A percentile compares a stretch with the other conserved stretches of the same genome.
Evolutionary conservation across 2,329 filamentous ascomycete genomes (phyloP).

Genomic region (Chaetomium sp.): DNA sequence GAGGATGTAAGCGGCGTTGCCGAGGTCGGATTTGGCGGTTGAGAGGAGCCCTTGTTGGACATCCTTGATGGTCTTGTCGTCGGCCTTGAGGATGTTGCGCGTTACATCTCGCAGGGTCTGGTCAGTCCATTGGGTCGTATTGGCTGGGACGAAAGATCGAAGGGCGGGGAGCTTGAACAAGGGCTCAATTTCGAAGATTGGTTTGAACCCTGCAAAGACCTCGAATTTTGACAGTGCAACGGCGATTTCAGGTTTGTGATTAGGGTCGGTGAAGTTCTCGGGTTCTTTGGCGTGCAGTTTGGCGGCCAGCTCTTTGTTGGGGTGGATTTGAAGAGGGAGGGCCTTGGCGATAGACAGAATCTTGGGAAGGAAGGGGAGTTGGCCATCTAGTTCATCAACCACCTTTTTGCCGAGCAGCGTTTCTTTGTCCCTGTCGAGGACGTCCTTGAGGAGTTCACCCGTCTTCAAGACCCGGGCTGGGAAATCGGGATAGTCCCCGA

Average conservation of each 20-base stretch:
- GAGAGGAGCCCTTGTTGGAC: conserved; percentile 55
- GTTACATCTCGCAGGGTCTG: conserved; percentile 60
- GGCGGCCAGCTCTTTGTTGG: conserved; percentile 66
- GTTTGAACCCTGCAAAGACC: conserved; percentile 75
- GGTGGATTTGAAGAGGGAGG: conserved; percentile 73
- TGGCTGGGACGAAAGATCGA: conserved; percentile 53
- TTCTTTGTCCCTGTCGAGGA: conserved; percentile 63
- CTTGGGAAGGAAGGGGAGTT: conserved; percentile 74
- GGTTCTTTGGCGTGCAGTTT: conserved; percentile 67
- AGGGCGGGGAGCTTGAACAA: conserved; percentile 59
- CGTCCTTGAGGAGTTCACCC: conserved; percentile 64
- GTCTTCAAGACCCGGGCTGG: conserved; percentile 65
- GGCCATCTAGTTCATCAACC: conserved; percentile 61
- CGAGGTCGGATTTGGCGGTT: conserved; percentile 52
- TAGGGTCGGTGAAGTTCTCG: conserved; percentile 67
- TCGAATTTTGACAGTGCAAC: conserved; percentile 72
- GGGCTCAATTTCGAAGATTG: conserved; percentile 59
- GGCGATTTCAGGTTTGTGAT: conserved; percentile 81
- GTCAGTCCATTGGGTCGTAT: conserved; percentile 53
- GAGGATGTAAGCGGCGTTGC: conserved; percentile 58
- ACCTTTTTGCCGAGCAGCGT: conserved; percentile 65
- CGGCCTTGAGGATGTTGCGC: conserved; percentile 56
- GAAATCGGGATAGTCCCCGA: conserved; percentile 73
- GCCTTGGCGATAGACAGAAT: conserved; percentile 76
- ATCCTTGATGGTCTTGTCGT: conserved; percentile 53